phyloP scores from a whole-genome alignment of 106 monocot genomes.

The Dendrobium officinale region DNA sequence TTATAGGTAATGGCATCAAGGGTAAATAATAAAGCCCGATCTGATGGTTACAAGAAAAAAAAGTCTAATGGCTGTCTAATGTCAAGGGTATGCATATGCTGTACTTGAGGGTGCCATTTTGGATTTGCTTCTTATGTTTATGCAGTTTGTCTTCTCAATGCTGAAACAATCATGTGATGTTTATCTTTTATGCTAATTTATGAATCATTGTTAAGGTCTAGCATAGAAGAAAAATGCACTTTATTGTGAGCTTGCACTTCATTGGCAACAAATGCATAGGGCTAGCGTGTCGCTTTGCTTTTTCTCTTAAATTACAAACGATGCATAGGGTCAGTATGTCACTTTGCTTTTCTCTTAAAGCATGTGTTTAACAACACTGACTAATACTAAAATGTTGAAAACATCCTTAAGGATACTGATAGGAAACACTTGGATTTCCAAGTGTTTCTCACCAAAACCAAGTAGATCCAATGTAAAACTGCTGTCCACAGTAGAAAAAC shows the following conservation, averaged over 20 bases:
- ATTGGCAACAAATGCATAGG: no score
- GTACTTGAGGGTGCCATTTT: not conserved
- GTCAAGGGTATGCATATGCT: slow-evolving; percentile 31
- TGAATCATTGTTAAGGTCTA: not conserved
- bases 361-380: no score
- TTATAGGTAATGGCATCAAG: slow-evolving; percentile 65
- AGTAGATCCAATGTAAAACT: no score
- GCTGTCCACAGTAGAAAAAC: no score
- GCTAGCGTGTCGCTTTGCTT: no score
- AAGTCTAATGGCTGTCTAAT: slow-evolving; percentile 14
- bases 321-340: not conserved
- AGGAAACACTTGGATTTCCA: no score
- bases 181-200: not conserved
- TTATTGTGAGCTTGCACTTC: no score
- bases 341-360: no score
- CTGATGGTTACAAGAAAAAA: slow-evolving; percentile 7
- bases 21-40: slow-evolving; percentile 25
- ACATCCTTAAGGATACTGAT: no score
- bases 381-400: not conserved
- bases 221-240: no score
- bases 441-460: no score
- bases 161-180: not conserved
- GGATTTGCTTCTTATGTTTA: not conserved
- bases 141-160: not conserved
- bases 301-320: not conserved